These are phyloP conservation scores for Berberis vulgaris DNA, from an alignment of 164 flowering plant species.

Conservation along the genomic window DNA sequence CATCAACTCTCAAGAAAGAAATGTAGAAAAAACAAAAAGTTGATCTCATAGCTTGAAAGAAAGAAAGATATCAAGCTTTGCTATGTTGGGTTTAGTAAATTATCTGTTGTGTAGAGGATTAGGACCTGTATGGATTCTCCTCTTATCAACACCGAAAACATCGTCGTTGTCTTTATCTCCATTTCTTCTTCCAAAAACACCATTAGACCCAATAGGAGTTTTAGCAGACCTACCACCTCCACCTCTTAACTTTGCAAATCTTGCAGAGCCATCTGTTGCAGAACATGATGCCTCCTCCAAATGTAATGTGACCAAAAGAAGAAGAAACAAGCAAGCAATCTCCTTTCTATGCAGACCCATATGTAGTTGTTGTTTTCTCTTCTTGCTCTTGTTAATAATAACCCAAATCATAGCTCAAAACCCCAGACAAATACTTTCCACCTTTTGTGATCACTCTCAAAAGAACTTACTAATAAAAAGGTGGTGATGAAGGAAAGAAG, in stretches of 20 bases:
- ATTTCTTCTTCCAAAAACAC: constrained; percentile 15
- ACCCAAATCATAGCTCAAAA: constrained; percentile 21
- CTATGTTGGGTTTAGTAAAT: constrained; percentile 6
- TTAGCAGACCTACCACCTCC: constrained; percentile 8
- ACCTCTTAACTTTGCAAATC: constrained; percentile 15
- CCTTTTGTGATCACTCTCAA: constrained; percentile 7
- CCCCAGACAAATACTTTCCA: constrained; percentile 8
- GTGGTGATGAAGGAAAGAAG: background rate
- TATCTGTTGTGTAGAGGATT: constrained; percentile 75
- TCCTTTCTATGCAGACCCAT: background rate
- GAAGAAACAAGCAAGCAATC: constrained; percentile 13
- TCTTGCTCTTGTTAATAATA: constrained; percentile 11
- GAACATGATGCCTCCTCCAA: constrained; percentile 19
- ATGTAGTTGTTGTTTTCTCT: constrained; percentile 13
- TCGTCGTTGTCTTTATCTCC: constrained; percentile 18
- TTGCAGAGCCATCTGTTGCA: constrained; percentile 12
- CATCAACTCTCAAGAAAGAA: background rate
- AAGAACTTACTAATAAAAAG: constrained; percentile 1
- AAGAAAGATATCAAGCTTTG: background rate
- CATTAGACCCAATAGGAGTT: constrained; percentile 10
- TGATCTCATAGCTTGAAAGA: background rate
- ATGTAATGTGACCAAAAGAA: constrained; percentile 11
- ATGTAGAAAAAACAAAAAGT: background rate
- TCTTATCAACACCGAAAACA: constrained; percentile 47
- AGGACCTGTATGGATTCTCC: constrained; percentile 63